Base-by-base conservation (phyloP, 805 yeast genomes). In the Priceomyces haplophilus region DNA sequence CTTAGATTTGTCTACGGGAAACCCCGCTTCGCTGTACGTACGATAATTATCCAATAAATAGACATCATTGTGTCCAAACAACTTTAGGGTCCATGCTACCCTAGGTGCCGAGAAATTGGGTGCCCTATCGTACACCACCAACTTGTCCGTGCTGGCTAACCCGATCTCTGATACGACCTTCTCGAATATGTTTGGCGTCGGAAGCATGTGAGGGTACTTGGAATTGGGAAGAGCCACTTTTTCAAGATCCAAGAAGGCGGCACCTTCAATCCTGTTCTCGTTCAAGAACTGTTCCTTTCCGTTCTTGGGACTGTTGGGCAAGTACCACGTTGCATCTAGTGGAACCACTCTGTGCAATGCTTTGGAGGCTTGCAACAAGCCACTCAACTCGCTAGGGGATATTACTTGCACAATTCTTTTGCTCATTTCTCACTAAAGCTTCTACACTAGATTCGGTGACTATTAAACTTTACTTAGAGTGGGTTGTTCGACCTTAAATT, bases 51-150 rank as follows among this genome's bases (percentile, higher is more conserved):
- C 85, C 48, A 91, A 73, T 37, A 91, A 56, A 48, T 70, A 75
- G 18, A 89, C 84, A 27, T 78, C 64, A 38, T 78, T 65, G 60
- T 90, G 97, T 6, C 91, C 91, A 60, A 85, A 88, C 0, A 85
- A 69, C 29, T 81, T 75, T 54, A 93, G 75, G 52, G 90, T 88
- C 97, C 97, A 93, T 0, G 89, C 90, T 13, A 86, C 95, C 51
- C 99, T 75, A 30, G 97, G 96, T 2, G 90, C 80, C 33, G 95
- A 82, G 61, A 91, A 88, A 48, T 85, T 82, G 2, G 96, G 96
- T 38, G 76, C 75, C 50, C 82, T 81, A 63, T 93, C 99, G 61
- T 93, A 93, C 10, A 93, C 79, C 8, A 93, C 83, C 31, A 93
- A 58, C 11, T 70, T 65, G 50, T 90, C 93, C 38, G 69, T 37